Conservation (phyloP, 768 basidiomycete species). For the Exidia glandulosa region DNA sequence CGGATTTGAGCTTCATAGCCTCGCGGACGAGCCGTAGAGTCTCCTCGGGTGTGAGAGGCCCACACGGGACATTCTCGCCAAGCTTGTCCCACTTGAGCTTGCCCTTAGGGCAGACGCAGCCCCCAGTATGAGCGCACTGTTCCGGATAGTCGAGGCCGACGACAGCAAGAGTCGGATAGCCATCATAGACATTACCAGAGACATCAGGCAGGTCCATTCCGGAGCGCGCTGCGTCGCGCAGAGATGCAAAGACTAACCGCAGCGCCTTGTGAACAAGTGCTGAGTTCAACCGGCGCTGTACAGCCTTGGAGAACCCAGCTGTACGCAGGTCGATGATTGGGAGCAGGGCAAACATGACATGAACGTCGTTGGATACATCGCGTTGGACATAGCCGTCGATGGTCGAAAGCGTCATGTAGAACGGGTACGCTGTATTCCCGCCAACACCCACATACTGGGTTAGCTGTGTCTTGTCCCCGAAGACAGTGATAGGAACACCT, state of each 20-base stretch:
- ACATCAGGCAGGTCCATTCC: slow-evolving; percentile 26
- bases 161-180: slow-evolving; percentile 29
- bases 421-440: neutral
- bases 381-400: neutral
- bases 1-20: neutral
- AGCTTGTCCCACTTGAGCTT: neutral
- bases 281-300: neutral
- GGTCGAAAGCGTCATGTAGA: neutral
- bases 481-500: neutral
- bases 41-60: neutral
- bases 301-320: neutral
- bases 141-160: slow-evolving; percentile 11
- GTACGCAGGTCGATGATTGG: neutral
- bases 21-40: neutral
- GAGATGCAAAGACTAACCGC: slow-evolving; percentile 19
- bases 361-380: neutral
- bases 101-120: neutral
- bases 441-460: neutral
- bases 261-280: slow-evolving; percentile 29
- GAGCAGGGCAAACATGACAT: neutral
- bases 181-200: slow-evolving; percentile 20
- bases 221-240: slow-evolving; percentile 17
- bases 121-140: slow-evolving; percentile 7
- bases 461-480: neutral
- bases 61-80: neutral